A percentile compares a stretch with the other conserved stretches of the same genome.
Evolutionary conservation across 1,284 basidiomycete species (phyloP).

Genomic region (Puccinia hordei): DNA sequence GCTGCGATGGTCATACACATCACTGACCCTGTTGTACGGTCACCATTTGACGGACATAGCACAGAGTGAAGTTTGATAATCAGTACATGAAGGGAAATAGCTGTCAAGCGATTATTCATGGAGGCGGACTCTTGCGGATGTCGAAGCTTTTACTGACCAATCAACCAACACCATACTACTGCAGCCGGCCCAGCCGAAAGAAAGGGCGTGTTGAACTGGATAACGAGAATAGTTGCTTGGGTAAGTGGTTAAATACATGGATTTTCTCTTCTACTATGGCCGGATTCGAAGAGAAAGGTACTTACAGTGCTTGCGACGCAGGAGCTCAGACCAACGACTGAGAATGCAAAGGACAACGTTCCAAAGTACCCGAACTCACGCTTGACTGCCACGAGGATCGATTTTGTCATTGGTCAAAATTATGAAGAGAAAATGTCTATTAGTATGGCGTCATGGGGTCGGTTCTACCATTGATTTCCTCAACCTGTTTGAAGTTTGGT

Average conservation of each 20-base stretch:
- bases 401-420: neutral
- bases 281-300: neutral
- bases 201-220: constrained; percentile 72
- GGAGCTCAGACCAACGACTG: constrained; percentile 28
- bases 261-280: too few relatives aligned
- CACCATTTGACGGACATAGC: neutral
- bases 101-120: neutral
- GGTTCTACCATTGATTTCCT: too few relatives aligned
- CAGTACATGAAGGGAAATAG: neutral
- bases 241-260: neutral
- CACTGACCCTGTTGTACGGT: constrained; percentile 1
- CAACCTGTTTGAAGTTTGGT: too few relatives aligned
- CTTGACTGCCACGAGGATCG: neutral
- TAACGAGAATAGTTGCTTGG: neutral
- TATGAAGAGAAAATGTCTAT: constrained; percentile 1
- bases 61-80: constrained; percentile 2
- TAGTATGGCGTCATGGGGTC: neutral
- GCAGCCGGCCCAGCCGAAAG: constrained; percentile 73
- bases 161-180: constrained; percentile 59
- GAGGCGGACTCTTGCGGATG: neutral
- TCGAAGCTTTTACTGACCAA: constrained; percentile 25
- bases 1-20: constrained; percentile 55
- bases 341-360: constrained; percentile 39
- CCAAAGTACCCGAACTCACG: constrained; percentile 40
- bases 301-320: constrained; percentile 40